A percentile compares a stretch with the other conserved stretches of the same genome.
Evolutionary conservation across 2,329 filamentous ascomycete genomes (phyloP).

Genomic region (Nemania serpens): DNA sequence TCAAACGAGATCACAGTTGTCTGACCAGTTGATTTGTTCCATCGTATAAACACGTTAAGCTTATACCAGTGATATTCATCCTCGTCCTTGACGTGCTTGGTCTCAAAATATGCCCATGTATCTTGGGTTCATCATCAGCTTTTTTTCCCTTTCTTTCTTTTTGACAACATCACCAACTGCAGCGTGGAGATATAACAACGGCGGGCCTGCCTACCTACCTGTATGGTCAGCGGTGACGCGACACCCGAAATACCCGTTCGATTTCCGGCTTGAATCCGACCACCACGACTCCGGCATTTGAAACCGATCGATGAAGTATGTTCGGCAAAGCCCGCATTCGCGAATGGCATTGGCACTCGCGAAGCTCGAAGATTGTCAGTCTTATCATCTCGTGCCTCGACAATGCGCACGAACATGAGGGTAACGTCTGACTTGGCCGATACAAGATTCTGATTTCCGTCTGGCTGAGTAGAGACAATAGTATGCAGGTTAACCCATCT

Average conservation of each 20-base stretch:
- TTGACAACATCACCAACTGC: too few relatives aligned
- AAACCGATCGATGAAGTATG: constrained; percentile 33
- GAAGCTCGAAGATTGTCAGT: constrained; percentile 33
- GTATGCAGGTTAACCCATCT: constrained; percentile 1
- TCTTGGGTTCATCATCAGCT: constrained; percentile 27
- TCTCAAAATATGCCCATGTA: constrained; percentile 42
- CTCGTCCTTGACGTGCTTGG: constrained; percentile 35
- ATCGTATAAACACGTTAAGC: constrained; percentile 42
- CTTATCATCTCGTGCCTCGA: too few relatives aligned
- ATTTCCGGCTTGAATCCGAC: constrained; percentile 40
- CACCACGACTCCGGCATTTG: constrained; percentile 44
- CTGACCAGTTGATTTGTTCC: constrained; percentile 29
- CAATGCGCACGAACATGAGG: constrained; percentile 15
- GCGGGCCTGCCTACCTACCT: not conserved
- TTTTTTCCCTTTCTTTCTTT: too few relatives aligned
- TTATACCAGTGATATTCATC: constrained; percentile 44
- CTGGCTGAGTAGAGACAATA: not conserved
- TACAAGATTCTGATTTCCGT: not conserved
- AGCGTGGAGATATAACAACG: not conserved
- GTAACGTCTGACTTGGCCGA: constrained; percentile 1
- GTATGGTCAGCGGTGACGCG: constrained; percentile 30
- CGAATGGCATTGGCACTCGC: constrained; percentile 41
- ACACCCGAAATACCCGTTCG: constrained; percentile 49
- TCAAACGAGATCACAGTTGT: constrained; percentile 44
- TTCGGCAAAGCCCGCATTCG: constrained; percentile 36